These are phyloP conservation scores for Striga asiatica DNA, from an alignment of 257 asterid genomes.

Conservation along the genomic window DNA sequence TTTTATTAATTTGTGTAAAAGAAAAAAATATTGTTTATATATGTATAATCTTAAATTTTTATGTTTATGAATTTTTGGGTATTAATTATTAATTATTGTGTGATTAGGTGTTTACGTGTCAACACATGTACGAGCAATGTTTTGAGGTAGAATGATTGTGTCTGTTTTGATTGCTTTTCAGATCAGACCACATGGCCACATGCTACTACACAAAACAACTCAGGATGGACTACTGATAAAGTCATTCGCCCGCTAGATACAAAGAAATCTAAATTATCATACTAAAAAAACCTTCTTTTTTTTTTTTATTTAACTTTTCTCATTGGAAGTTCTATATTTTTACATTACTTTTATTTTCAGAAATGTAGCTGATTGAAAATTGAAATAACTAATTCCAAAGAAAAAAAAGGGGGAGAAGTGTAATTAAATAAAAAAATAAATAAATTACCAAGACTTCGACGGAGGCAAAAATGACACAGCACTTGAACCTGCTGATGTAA, in stretches of 20 bases:
- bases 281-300: neutral
- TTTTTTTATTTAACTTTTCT: neutral
- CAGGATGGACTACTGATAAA: conserved; percentile 9
- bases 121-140: neutral
- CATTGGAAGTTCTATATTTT: too few relatives aligned
- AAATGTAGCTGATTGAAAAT: too few relatives aligned
- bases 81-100: too few relatives aligned
- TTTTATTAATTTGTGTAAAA: too few relatives aligned
- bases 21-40: too few relatives aligned
- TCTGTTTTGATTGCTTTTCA: neutral
- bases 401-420: too few relatives aligned
- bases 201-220: conserved; percentile 15
- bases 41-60: too few relatives aligned
- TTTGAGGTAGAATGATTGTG: neutral
- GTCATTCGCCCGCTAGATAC: neutral
- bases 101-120: neutral
- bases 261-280: neutral
- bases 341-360: too few relatives aligned
- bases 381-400: too few relatives aligned
- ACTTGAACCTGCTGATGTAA: conserved; percentile 41
- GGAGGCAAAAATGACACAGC: conserved; percentile 35
- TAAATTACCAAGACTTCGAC: conserved; percentile 36
- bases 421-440: too few relatives aligned
- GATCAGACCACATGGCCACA: conserved; percentile 22
- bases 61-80: too few relatives aligned